phyloP scores from a whole-genome alignment of 805 yeast genomes.

The Candida andamanensis region DNA sequence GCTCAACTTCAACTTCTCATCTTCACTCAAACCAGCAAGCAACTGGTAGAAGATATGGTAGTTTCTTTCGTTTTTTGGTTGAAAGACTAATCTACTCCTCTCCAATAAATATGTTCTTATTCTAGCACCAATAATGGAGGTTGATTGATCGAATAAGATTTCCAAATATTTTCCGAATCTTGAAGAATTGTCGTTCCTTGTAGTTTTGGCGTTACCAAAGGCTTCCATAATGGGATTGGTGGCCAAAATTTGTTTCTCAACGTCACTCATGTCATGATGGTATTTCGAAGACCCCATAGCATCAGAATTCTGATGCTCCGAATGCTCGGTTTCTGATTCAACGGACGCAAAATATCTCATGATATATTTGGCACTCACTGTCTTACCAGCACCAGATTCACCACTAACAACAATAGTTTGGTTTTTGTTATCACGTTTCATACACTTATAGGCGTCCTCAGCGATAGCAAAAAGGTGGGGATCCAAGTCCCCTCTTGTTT shows the following conservation, averaged over 20 bases:
- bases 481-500: conserved; percentile 88
- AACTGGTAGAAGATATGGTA: conserved; percentile 93
- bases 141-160: conserved; percentile 70
- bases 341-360: conserved; percentile 98
- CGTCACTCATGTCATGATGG: conserved; percentile 71
- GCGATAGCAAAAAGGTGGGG: conserved; percentile 98
- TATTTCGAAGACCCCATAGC: conserved; percentile 26
- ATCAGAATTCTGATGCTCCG: conserved; percentile 19
- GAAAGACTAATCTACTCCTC: conserved; percentile 90
- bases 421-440: conserved; percentile 79
- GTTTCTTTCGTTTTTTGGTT: conserved; percentile 85
- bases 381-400: conserved; percentile 98
- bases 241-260: conserved; percentile 91
- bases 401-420: conserved; percentile 97
- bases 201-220: conserved; percentile 96
- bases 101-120: conserved; percentile 90
- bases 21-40: conserved; percentile 62
- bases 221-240: conserved; percentile 98
- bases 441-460: conserved; percentile 93
- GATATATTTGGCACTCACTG: conserved; percentile 93
- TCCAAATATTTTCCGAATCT: conserved; percentile 96
- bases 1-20: conserved; percentile 51
- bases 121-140: conserved; percentile 88
- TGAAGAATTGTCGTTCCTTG: conserved; percentile 95
- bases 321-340: conserved; percentile 44